Base-by-base conservation (phyloP, 352 stramenopile genomes). In the Globisporangium takayamanum region DNA sequence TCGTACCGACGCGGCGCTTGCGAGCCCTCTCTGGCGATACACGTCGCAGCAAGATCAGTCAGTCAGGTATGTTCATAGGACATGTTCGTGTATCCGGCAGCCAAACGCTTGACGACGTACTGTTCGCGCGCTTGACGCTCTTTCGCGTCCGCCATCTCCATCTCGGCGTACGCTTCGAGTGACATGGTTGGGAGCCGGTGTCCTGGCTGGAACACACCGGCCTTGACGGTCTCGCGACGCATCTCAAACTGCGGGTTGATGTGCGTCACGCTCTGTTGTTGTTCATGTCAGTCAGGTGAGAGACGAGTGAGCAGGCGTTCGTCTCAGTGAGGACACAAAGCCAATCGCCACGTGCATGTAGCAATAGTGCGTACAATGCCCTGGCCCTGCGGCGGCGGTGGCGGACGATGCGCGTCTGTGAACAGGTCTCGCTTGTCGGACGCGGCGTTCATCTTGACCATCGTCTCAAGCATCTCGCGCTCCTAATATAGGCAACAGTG, bases 181-280 rank as follows among this genome's bases (percentile, higher is more conserved):
- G 88, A 89, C 90, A 98, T 98, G 20, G 95, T 99, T 16, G 96
- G 96, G 55, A 97, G 79, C 54, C 95, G 96, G 73, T 98, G 96
- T n/a, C 87, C 88, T 28, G 95, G 94, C 66, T 96, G 83, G 76
- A 99, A 99, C 22, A 99, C 95, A 10, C 78, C 61, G 42, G 82
- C 89, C 16, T 80, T 78, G 58, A 97, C 74, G n/a, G 75, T 85
- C 63, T 97, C 85, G n/a, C 80, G 78, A n/a, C 73, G 72, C 79
- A 95, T 94, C 58, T 92, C 79, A 62, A 95, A 87, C 70, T 87
- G 78, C 30, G 81, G 80, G 48, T 91, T 89, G 61, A 94, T 94
- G 26, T 83, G 80, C 37, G 84, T 95, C 53, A 93, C 76, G 54
- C 82, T 82, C 84, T 94, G 51, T 18, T 67, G 49, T 22, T 22